phyloP scores from a whole-genome alignment of 345 rosid genomes.

The Balakata baccata region DNA sequence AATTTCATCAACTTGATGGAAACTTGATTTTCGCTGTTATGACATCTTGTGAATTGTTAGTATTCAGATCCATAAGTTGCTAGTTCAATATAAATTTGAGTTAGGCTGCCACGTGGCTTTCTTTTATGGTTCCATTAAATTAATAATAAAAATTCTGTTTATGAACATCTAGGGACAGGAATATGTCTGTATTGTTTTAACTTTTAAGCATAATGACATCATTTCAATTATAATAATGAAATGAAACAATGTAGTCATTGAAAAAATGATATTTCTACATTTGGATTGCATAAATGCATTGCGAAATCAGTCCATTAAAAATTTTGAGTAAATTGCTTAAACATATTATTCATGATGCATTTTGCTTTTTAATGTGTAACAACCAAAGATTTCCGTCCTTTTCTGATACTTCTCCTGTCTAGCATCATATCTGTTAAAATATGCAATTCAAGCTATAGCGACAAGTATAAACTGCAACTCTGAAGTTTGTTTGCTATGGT shows the following conservation, averaged over 20 bases:
- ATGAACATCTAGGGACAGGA: no score
- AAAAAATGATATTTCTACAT: not conserved
- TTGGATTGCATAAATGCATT: not conserved
- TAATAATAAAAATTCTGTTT: no score
- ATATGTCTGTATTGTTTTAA: no score
- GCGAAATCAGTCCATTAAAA: not conserved
- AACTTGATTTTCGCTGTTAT: no score
- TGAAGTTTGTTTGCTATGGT: slow-evolving; percentile 1
- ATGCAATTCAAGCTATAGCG: not conserved
- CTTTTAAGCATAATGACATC: no score
- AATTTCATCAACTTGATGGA: no score
- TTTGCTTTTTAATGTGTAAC: not conserved
- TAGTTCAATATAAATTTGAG: no score
- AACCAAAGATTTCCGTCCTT: not conserved
- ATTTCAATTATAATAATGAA: no score
- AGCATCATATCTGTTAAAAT: not conserved
- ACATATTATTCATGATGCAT: not conserved
- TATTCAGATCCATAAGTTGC: no score
- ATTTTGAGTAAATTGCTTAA: not conserved
- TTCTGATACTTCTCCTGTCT: not conserved
- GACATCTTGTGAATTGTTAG: no score
- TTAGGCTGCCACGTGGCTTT: not conserved
- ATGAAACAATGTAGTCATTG: not conserved
- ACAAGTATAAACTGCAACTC: not conserved
- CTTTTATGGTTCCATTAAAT: not conserved